Conservation (phyloP, 768 basidiomycete genomes). For the Trametes maxima region DNA sequence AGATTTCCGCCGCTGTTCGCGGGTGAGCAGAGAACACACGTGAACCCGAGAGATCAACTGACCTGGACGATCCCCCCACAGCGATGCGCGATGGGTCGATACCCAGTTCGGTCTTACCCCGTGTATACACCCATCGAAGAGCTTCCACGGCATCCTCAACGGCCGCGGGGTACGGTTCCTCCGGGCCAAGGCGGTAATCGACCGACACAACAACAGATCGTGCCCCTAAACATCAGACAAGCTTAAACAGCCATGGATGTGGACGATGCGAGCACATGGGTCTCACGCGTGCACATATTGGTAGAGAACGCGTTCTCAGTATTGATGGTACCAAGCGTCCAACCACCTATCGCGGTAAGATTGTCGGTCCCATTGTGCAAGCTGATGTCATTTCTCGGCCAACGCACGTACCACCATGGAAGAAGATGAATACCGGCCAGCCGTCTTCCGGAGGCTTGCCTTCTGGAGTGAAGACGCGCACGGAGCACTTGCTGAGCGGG, state of each 20-base stretch:
- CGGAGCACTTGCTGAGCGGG: slow-evolving; percentile 50
- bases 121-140: slow-evolving; percentile 57
- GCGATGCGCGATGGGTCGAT: slow-evolving; percentile 58
- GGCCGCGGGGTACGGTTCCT: slow-evolving; percentile 69
- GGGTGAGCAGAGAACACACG: neutral
- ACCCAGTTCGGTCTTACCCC: slow-evolving; percentile 49
- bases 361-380: neutral
- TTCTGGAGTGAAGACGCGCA: slow-evolving; percentile 67
- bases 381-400: neutral
- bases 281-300: slow-evolving; percentile 58
- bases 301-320: slow-evolving; percentile 65
- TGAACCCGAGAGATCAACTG: neutral
- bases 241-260: neutral
- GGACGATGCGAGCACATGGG: neutral
- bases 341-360: slow-evolving; percentile 53
- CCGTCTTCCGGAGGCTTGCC: slow-evolving; percentile 52
- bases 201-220: slow-evolving; percentile 65
- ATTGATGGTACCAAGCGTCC: slow-evolving; percentile 70
- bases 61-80: slow-evolving; percentile 77
- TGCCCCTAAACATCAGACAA: slow-evolving; percentile 44
- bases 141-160: slow-evolving; percentile 72
- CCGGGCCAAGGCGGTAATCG: slow-evolving; percentile 74
- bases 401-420: slow-evolving; percentile 61
- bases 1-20: slow-evolving; percentile 65
- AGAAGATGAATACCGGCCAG: slow-evolving; percentile 76